Evolutionary conservation across 2,329 filamentous ascomycete species (phyloP).

Genomic region (Gliomastix tumulicola): DNA sequence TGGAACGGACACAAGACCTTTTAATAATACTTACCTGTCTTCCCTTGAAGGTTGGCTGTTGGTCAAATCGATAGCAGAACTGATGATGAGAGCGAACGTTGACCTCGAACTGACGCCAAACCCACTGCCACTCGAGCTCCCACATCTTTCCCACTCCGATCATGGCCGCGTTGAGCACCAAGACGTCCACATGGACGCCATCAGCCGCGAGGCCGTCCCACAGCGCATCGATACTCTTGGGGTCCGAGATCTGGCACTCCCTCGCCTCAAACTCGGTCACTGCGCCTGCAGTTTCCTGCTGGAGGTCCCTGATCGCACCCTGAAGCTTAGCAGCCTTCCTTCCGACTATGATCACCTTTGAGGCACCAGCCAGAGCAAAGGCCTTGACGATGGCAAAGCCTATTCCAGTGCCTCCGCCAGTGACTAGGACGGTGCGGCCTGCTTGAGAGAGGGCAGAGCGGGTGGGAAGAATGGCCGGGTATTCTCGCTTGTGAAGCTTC

Average conservation of each 20-base stretch:
- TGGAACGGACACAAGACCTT: no score
- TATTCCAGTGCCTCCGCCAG: constrained; percentile 59
- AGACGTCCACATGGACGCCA: constrained; percentile 22
- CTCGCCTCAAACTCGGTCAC: constrained; percentile 1
- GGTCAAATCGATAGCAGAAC: constrained; percentile 9
- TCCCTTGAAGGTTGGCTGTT: constrained; percentile 4
- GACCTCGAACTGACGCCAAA: constrained; percentile 8
- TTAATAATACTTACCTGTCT: constrained; percentile 4
- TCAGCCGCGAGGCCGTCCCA: constrained; percentile 22
- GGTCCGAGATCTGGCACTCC: neutral
- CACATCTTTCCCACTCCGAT: no score
- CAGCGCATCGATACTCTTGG: neutral
- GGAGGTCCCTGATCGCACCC: neutral
- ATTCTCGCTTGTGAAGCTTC: constrained; percentile 22
- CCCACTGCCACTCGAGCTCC: constrained; percentile 5
- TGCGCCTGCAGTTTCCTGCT: constrained; percentile 1
- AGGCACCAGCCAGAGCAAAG: constrained; percentile 34
- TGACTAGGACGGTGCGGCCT: constrained; percentile 55
- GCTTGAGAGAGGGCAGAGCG: constrained; percentile 28
- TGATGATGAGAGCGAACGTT: constrained; percentile 9
- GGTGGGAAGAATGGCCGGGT: constrained; percentile 25
- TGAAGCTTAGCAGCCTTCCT: constrained; percentile 10
- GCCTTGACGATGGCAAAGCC: constrained; percentile 57
- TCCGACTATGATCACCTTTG: constrained; percentile 27
- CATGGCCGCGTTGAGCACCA: constrained; percentile 5